Evolutionary conservation across 2,329 filamentous ascomycete genomes (phyloP), one percentile per base, ranked within the genome.

Genomic region (Ampelomyces quisqualis): DNA sequence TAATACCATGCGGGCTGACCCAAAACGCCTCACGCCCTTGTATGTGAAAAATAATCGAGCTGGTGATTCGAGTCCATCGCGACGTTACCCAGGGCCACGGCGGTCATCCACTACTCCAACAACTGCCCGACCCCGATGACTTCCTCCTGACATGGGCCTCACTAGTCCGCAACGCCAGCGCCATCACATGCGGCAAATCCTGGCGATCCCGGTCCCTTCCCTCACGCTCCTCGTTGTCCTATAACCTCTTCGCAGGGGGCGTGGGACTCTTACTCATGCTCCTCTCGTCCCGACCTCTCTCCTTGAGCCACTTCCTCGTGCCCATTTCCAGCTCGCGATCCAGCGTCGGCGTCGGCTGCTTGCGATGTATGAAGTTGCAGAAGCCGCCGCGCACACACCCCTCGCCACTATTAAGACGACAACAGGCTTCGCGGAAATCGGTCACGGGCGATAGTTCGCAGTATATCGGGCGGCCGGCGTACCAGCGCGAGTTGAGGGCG

Each of bases 331-430:
- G 70, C 57, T 98, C 93, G 51, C 85, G 76, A 49, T 98, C 93
- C 58, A 98, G 75, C 73, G 97, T 91, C 8, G 88, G 77, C 56
- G 80, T 82, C 3, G 93, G 93, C 67, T 97, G 93, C 77, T 98
- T 98, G 64, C 93, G 82, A 70, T 98, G 93, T 54, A 98, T 98
- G 70, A 98, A 98, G 71, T 98, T 98, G 79, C 93, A 98, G 76
- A 97, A 97, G 21, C 93, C 93, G 49, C 90, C 93, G 53, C 93
- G 80, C 29, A 95, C 90, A 71, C 93, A 98, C 30, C 93, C 93
- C 71, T 97, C 93, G 49, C 93, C 93, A 26, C 81, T 87, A 65
- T 98, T 98, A 18, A 97, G 77, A 39, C 93, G 81, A 73, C 93
- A 98, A 70, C 93, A 98, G 13, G 93, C 93, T 76, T 98, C 93